Conservation (phyloP, 768 basidiomycete species). For the Suillus lakei region DNA sequence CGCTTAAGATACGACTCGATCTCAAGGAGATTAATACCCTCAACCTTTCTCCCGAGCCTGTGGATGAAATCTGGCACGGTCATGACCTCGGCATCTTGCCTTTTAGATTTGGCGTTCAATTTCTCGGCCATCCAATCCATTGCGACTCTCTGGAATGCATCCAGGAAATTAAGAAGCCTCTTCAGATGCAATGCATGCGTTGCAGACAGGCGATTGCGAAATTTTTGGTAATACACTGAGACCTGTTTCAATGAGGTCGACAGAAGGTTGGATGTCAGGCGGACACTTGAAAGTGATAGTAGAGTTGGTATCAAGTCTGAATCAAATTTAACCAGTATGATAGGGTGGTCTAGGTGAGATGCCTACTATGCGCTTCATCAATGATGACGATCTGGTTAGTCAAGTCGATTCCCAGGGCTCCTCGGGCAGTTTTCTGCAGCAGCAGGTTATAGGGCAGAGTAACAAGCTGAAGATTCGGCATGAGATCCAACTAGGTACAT, state of each 20-base stretch:
- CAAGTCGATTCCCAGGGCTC: conserved; percentile 86
- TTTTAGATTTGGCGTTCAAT: conserved; percentile 17
- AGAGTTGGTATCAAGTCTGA: conserved; percentile 89
- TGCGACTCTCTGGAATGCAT: conserved; percentile 65
- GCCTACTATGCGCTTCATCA: conserved; percentile 95
- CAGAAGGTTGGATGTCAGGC: conserved; percentile 62
- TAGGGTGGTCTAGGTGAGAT: neutral
- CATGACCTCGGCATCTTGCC: conserved; percentile 59
- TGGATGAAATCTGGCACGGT: conserved; percentile 68
- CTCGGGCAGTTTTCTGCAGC: conserved; percentile 79
- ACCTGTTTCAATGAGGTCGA: conserved; percentile 74
- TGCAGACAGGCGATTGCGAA: conserved; percentile 76
- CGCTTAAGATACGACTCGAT: conserved; percentile 78
- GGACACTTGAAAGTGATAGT: conserved; percentile 80
- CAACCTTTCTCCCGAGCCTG: conserved; percentile 66
- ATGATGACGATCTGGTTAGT: conserved; percentile 86
- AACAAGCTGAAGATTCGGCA: conserved; percentile 61
- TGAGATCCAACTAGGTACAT: neutral
- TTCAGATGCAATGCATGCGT: conserved; percentile 79
- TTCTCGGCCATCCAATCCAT: conserved; percentile 51
- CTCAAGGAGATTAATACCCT: conserved; percentile 83
- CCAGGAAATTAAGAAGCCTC: conserved; percentile 75
- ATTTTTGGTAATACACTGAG: conserved; percentile 73
- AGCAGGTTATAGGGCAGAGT: conserved; percentile 94
- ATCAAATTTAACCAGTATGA: conserved; percentile 4